A percentile compares a stretch with the other conserved stretches of the same genome.
Conservation (phyloP, 371 early-diverging fungal species). For the Lichtheimia ornata region DNA sequence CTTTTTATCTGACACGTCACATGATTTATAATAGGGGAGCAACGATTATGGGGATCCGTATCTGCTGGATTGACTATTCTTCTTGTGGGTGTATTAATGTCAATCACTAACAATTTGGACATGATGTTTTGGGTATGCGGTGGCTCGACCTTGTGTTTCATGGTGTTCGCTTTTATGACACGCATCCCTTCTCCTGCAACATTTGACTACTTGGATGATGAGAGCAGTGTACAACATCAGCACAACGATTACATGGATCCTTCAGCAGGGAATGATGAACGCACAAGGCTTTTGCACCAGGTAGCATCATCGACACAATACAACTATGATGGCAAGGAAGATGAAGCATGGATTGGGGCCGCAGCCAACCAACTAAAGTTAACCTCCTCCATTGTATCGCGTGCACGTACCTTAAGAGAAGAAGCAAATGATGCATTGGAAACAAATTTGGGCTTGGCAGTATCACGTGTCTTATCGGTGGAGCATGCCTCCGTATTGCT, state of each 20-base stretch:
- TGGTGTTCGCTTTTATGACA: conserved; percentile 16
- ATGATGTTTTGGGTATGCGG: conserved; percentile 38
- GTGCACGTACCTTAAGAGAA: conserved; percentile 26
- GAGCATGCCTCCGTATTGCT: conserved; percentile 24
- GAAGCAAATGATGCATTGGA: conserved; percentile 40
- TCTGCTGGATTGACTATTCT: conserved; percentile 42
- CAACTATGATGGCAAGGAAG: not conserved
- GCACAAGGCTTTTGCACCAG: not conserved
- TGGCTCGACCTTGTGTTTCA: conserved; percentile 24
- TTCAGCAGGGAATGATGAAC: not conserved
- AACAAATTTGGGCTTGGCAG: conserved; percentile 32
- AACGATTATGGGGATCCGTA: conserved; percentile 45
- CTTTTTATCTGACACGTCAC: not conserved
- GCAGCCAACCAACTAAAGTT: conserved; percentile 19
- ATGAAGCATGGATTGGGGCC: not conserved
- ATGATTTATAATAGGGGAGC: conserved; percentile 27
- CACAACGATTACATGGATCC: not conserved
- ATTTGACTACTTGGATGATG: not conserved
- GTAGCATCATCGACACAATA: not conserved
- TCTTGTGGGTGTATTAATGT: conserved; percentile 36
- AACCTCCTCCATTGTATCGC: not conserved
- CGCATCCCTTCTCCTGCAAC: not conserved
- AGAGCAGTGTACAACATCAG: too few relatives aligned
- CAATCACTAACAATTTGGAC: conserved; percentile 28
- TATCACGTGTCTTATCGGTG: conserved; percentile 36